Base-by-base conservation (phyloP, 331 rosid genomes). In the Spiraea crenata region DNA sequence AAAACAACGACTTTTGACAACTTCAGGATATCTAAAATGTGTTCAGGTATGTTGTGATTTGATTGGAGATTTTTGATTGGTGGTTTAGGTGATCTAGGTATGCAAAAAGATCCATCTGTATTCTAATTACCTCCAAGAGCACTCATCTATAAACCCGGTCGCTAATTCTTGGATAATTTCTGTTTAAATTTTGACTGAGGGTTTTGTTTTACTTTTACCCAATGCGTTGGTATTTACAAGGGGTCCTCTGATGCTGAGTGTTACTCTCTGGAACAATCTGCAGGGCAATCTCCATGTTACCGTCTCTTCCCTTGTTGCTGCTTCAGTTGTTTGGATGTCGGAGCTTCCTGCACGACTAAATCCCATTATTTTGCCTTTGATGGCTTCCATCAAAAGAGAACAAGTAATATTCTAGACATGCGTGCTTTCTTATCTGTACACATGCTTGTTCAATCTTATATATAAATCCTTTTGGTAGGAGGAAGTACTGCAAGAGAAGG, bases 251-350 rank as follows among this genome's bases (percentile, higher is more conserved):
- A 25, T 75, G 67, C 75, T 74, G 59, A 77, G 77, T 78, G 44
- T 65, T 76, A 70, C 62, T 69, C 65, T 58, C 42, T 83, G 72
- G 47, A 72, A 76, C 69, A 73, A 63, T 79, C 50, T 75, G 87
- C 97, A 95, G 99, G 87, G 86, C 82, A 91, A 89, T 82, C 78
- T 95, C 80, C 99, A 95, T 78, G 85, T 95, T 73, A 83, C 92
- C 44, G 99, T 95, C 51, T 80, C 99, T 71, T 89, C 99, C 75
- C 81, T 92, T 46, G 85, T 83, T 87, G 99, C 97, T 57, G 96
- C 97, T 69, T 91, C 97, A n/a, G 89, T 91, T 82, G 96, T 95
- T 63, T 95, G 97, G 99, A 91, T 95, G 95, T 89, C 90, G 51
- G 96, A 89, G 69, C 93, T 87, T 75, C 97, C 99, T 50, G 72